These are phyloP conservation scores for Bauhinia variegata DNA, from an alignment of 306 rosid genomes.

Conservation along the genomic window DNA sequence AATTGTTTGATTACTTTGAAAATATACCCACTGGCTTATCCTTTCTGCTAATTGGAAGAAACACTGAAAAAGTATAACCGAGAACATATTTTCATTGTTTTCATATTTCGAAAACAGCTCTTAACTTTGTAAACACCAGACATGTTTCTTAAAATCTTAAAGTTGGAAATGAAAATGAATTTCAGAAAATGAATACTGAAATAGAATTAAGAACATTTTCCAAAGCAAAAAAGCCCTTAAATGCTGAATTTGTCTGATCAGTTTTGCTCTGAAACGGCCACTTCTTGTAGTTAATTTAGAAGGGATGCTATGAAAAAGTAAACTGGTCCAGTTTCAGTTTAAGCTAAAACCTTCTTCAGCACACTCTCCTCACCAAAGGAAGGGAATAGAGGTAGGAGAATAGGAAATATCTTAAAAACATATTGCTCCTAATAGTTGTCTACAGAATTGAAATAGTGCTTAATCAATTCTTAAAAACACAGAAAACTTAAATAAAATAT, in stretches of 20 bases:
- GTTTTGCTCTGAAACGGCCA: slow-evolving; percentile 8
- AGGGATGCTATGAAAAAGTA: not conserved
- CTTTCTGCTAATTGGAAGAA: no score
- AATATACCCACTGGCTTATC: no score
- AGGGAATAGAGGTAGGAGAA: slow-evolving; percentile 8
- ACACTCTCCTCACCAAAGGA: slow-evolving; percentile 11
- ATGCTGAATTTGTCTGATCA: slow-evolving; percentile 1
- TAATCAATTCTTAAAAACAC: slow-evolving; percentile 18
- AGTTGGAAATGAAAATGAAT: no score
- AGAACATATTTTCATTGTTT: no score
- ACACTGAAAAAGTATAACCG: no score
- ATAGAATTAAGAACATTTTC: no score
- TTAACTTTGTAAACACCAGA: no score
- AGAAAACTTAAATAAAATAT: slow-evolving; percentile 2
- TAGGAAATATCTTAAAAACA: slow-evolving; percentile 12
- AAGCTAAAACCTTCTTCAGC: slow-evolving; percentile 24
- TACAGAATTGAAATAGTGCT: slow-evolving; percentile 8
- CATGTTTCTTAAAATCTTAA: no score
- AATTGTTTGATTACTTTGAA: no score
- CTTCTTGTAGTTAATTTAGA: not conserved
- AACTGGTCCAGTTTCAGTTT: slow-evolving; percentile 28
- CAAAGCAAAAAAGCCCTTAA: no score
- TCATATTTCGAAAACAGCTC: no score
- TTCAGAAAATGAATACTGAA: no score
- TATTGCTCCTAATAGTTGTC: not conserved